Evolutionary conservation across 441 rosid species (phyloP).

Genomic region (Populus tomentosa): DNA sequence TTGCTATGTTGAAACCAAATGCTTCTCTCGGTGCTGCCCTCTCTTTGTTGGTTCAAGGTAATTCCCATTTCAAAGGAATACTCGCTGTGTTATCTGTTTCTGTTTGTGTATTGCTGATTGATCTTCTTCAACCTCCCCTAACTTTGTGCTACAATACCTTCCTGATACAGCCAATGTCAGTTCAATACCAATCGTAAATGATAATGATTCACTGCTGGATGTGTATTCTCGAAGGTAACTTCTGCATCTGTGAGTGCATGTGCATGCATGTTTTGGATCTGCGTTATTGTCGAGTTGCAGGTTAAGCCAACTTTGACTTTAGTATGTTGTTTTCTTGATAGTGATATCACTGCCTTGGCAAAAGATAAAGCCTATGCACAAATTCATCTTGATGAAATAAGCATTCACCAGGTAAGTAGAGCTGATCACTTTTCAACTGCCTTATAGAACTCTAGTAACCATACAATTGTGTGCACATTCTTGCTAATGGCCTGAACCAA

Average conservation of each 20-base stretch:
- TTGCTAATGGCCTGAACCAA: neutral
- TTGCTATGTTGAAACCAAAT: slow-evolving; percentile 53
- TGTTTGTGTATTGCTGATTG: neutral
- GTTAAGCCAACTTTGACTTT: neutral
- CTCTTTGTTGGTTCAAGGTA: slow-evolving; percentile 57
- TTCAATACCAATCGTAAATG: slow-evolving; percentile 95
- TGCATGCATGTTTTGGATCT: neutral
- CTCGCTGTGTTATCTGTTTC: neutral
- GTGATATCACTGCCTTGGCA: slow-evolving; percentile 98
- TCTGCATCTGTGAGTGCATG: neutral
- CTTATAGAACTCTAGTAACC: neutral
- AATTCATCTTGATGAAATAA: slow-evolving; percentile 86
- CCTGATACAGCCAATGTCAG: slow-evolving; percentile 78
- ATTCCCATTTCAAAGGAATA: neutral
- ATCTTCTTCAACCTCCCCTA: slow-evolving; percentile 2
- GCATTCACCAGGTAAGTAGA: slow-evolving; percentile 75
- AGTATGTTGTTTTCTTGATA: slow-evolving; percentile 22
- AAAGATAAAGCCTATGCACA: slow-evolving; percentile 92
- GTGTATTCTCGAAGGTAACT: slow-evolving; percentile 88
- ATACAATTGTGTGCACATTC: neutral
- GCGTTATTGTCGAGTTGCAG: neutral
- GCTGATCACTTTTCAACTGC: neutral
- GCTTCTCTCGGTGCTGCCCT: slow-evolving; percentile 57
- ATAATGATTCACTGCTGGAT: slow-evolving; percentile 89
- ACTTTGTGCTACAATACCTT: neutral